Evolutionary conservation across 495 filamentous ascomycete genomes (phyloP).

Genomic region (Penicillium bialowiezense): DNA sequence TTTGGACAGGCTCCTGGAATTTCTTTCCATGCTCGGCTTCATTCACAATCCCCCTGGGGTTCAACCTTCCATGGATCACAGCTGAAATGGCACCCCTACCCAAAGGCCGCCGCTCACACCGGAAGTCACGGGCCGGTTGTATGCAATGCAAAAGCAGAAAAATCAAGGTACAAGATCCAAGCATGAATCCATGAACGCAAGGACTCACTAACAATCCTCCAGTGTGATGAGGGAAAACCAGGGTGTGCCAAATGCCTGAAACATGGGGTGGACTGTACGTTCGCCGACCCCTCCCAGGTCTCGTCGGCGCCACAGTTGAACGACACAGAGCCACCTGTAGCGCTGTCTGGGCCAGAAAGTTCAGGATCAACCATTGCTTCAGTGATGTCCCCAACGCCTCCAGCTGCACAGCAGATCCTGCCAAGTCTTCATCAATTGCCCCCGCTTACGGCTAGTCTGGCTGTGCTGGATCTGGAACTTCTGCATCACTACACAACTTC

Average conservation of each 20-base stretch:
- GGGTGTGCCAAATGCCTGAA: constrained; percentile 7
- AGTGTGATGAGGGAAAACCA: constrained; percentile 11
- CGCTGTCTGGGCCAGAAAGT: constrained; percentile 3
- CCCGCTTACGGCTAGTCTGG: neutral
- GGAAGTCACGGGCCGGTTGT: constrained; percentile 5
- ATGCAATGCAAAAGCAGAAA: neutral
- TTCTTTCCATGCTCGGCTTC: neutral
- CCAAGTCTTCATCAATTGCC: neutral
- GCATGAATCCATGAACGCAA: neutral
- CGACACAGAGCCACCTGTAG: neutral
- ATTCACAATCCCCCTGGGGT: neutral
- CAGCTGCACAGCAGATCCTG: neutral
- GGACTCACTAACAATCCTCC: neutral
- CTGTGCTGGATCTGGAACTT: constrained; percentile 28
- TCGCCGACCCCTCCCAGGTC: neutral
- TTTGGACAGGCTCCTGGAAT: neutral
- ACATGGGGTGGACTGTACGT: constrained; percentile 13
- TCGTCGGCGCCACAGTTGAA: neutral
- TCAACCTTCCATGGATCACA: neutral
- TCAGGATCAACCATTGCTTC: neutral
- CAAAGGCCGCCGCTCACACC: constrained; percentile 12
- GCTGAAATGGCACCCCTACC: neutral
- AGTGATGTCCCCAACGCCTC: neutral
- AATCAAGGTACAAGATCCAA: neutral
- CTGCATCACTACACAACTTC: constrained; percentile 37